Evolutionary conservation across 768 basidiomycete genomes (phyloP).

Genomic region (Boletus tomentosulus): DNA sequence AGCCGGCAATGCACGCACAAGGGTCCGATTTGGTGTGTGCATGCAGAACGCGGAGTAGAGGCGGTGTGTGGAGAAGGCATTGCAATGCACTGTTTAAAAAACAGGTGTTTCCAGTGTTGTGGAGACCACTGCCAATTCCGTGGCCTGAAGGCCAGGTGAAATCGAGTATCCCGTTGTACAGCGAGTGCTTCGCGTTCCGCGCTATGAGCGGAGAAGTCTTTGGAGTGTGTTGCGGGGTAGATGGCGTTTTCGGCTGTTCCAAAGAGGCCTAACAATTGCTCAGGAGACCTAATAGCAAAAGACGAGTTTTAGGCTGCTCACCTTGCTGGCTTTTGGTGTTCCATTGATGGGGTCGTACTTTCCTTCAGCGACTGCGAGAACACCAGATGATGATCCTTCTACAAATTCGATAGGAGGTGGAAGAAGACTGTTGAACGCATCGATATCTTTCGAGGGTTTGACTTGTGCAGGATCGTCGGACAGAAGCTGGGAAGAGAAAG

Average conservation of each 20-base stretch:
- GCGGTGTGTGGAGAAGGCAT: conserved; percentile 89
- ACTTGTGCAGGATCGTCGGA: conserved; percentile 53
- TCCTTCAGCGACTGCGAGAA: conserved; percentile 64
- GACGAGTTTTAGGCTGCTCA: conserved; percentile 26
- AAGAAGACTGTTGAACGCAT: conserved; percentile 72
- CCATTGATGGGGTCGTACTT: conserved; percentile 82
- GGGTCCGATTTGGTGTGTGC: conserved; percentile 45
- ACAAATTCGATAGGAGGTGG: conserved; percentile 80
- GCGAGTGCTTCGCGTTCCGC: conserved; percentile 32
- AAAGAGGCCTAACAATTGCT: conserved; percentile 5
- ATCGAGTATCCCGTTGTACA: conserved; percentile 56
- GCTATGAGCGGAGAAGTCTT: conserved; percentile 26
- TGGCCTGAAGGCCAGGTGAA: conserved; percentile 54
- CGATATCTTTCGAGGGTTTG: conserved; percentile 65
- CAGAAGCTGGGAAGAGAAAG: conserved; percentile 47
- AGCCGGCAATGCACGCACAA: conserved; percentile 46
- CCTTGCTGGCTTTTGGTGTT: conserved; percentile 52
- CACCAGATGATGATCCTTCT: conserved; percentile 78
- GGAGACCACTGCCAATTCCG: conserved; percentile 57
- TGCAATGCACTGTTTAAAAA: conserved; percentile 95
- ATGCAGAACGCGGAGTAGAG: conserved; percentile 62
- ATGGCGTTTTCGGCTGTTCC: conserved; percentile 22
- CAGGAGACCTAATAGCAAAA: conserved; percentile 1
- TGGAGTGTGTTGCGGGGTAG: conserved; percentile 24
- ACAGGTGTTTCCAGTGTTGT: conserved; percentile 91